These are phyloP conservation scores for Tilletia setariae DNA, from an alignment of 1,284 basidiomycete species.

Conservation along the genomic window DNA sequence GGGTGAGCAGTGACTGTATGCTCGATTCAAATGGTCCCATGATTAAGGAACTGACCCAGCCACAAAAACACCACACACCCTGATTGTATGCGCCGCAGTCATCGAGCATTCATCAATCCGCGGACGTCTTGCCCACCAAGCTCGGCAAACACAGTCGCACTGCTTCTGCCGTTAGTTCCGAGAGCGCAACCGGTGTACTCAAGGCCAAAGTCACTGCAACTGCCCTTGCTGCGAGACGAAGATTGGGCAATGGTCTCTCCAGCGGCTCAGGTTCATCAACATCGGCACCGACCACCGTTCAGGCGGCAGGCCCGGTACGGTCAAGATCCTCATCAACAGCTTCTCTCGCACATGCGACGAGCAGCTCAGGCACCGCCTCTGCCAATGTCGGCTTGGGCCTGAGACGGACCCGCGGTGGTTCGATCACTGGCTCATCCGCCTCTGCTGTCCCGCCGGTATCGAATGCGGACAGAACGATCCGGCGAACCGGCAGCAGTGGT, in stretches of 20 bases:
- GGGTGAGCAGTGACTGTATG: background rate
- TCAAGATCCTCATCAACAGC: background rate
- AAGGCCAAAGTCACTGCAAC: constrained; percentile 5
- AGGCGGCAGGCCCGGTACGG: background rate
- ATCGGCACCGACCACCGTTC: background rate
- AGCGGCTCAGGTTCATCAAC: background rate
- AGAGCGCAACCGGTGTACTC: background rate
- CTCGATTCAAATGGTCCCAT: too few species aligned
- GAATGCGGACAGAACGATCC: background rate
- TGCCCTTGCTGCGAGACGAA: background rate
- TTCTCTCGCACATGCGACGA: background rate
- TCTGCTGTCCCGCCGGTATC: background rate
- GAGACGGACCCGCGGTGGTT: background rate
- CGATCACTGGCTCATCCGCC: background rate
- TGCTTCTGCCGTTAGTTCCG: background rate
- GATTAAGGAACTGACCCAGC: too few species aligned
- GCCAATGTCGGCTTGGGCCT: background rate
- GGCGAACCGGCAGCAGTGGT: background rate
- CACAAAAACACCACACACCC: too few species aligned
- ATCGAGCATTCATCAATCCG: background rate
- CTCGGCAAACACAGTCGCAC: constrained; percentile 8
- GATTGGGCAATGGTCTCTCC: constrained; percentile 1
- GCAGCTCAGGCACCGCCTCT: background rate
- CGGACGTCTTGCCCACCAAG: background rate
- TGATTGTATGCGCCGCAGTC: background rate